A percentile compares a stretch with the other conserved stretches of the same genome.
Evolutionary conservation across 176 grass and related monocot species (phyloP).

Genomic region (maize (Zea mays)): Zm-B73-REFERENCE-NAM-5.0 NC_050100.1:190631501-190632000

Average conservation of each 20-base stretch:
- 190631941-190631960: conserved; percentile 88
- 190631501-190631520: conserved; percentile 95
- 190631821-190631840: not conserved
- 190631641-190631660: conserved; percentile 84
- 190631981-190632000: conserved; percentile 71
- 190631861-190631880: conserved; percentile 73
- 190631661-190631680: conserved; percentile 89
- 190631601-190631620: conserved; percentile 78
- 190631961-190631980: conserved; percentile 91
- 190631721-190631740: conserved; percentile 53
- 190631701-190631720: conserved; percentile 70
- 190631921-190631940: conserved; percentile 71
- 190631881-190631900: conserved; percentile 60
- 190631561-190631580: conserved; percentile 47
- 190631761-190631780: conserved; percentile 89
- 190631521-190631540: conserved; percentile 71
- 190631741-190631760: conserved; percentile 84
- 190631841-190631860: conserved; percentile 28
- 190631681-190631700: conserved; percentile 91
- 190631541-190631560: conserved; percentile 49
- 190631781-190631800: not conserved
- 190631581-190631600: conserved; percentile 59
- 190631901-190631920: conserved; percentile 46
- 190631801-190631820: not conserved
- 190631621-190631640: conserved; percentile 73